A percentile compares a stretch with the other conserved stretches of the same genome.
phyloP scores from a whole-genome alignment of 331 rosid genomes.

The Pyrus hybrid region DNA sequence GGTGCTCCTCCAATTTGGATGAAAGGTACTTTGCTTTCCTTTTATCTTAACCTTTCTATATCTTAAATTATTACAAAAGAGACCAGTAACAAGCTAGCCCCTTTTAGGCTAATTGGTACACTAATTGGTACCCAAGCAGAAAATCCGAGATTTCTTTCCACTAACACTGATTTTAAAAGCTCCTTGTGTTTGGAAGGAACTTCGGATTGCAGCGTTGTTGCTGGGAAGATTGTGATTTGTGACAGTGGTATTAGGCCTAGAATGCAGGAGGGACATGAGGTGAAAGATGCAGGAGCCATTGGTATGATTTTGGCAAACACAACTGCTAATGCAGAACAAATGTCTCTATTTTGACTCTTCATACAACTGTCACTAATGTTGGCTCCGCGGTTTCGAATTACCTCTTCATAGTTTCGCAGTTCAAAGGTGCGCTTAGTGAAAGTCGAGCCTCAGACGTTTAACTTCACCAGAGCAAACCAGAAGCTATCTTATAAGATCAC shows the following conservation, averaged over 20 bases:
- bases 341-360: too few species aligned
- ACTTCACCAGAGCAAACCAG: too few species aligned
- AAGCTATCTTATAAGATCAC: too few species aligned
- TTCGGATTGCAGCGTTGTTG: conserved; percentile 28
- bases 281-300: conserved; percentile 66
- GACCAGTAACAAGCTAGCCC: too few species aligned
- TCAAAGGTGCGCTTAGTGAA: conserved; percentile 17
- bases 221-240: conserved; percentile 82
- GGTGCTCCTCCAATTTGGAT: too few species aligned
- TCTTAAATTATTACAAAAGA: too few species aligned
- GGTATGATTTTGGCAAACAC: conserved; percentile 87
- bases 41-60: not conserved
- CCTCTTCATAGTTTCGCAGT: conserved; percentile 55
- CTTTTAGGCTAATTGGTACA: too few species aligned
- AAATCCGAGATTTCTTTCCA: too few species aligned
- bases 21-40: conserved; percentile 25
- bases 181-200: conserved; percentile 27
- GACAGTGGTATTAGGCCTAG: conserved; percentile 87
- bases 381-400: conserved; percentile 40
- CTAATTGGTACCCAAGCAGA: too few species aligned
- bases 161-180: too few species aligned
- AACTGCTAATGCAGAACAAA: conserved; percentile 29
- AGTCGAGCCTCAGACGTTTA: too few species aligned
- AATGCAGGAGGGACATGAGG: conserved; percentile 11
- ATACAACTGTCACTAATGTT: too few species aligned